Base-by-base conservation (phyloP, 176 grass and related monocot genomes). In the Urochloa ruziziensis region DNA sequence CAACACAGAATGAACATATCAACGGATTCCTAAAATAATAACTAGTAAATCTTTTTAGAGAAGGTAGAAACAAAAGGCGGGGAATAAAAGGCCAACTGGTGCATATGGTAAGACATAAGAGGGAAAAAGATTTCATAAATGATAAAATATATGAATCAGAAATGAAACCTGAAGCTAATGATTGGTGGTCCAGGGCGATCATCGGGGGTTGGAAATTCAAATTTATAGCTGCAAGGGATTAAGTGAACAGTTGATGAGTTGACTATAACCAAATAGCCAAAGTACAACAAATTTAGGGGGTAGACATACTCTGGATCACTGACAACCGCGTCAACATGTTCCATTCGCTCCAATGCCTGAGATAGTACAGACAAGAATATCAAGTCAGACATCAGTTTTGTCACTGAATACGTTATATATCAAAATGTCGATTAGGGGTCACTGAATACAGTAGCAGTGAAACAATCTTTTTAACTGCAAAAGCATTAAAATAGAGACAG, bases 161-260 rank as follows among this genome's bases (percentile, higher is more conserved):
- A 88, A 63, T 34, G 49, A 85, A 85, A 98, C 92, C 92, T 98
- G 92, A 98, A 98, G 87, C 92, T 98, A 75, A 98, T 98, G 61
- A 98, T 98, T 79, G 96, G 96, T 75, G 82, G 91, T 74, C 95
- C 95, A 30, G 95, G 95, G 29, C 84, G 86, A 62, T 98, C 95
- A 84, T 98, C 95, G 52, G 92, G 92, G 36, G 95, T 98, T 58
- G 92, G 95, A 83, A 98, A 98, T 59, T 98, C 95, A 89, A 98
- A 98, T 75, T 98, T 98, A 82, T 98, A 98, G 88, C 95, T 98
- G 89, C 72, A 80, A 85, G 66, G 35, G 62, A 74, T 68, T 82
- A 87, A 24, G 40, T 19, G 39, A 21, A 49, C 2, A 62, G 77
- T 28, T 87, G 13, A 18, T 91, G 60, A 91, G 75, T 49, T 57